Base-by-base conservation (phyloP, 441 rosid species). In the Eutrema salsugineum region DNA sequence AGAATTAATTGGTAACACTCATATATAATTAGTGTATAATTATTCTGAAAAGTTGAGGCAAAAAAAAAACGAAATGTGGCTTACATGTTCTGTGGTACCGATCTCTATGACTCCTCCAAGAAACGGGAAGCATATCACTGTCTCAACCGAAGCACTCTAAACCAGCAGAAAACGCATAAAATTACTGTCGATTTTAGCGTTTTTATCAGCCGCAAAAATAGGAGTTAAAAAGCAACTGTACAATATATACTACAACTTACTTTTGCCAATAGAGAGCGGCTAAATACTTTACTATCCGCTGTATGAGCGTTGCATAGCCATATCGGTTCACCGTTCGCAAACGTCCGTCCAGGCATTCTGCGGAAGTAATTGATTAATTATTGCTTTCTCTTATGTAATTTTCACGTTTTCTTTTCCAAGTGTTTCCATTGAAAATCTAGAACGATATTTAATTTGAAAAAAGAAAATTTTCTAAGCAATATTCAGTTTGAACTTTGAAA, bases 201-300 rank as follows among this genome's bases (percentile, higher is more conserved):
- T 59, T 71, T 17, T 20, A 47, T 17, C 32, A 47, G 7, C 11
- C 40, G 49, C n/a, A 12, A 33, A 43, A 20, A 30, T 1, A 24
- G 3, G 8, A 22, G 32, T 58, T 58, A 5, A 1, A 17, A 33
- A 33, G 24, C 16, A 5, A 57, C 15, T 59, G n/a, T n/a, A 46
- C 11, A 48, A 20, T 1, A n/a, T n/a, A n/a, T n/a, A 50, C 10
- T 35, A 68, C 1, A 46, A 27, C 70, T 19, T 67, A 92, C 98
- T 93, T 91, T 93, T 47, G 98, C 97, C 27, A 93, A 83, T 46
- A 93, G 85, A 54, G 98, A 91, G 30, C 98, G 98, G 53, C 78
- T 83, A 68, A 93, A 93, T 44, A 83, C 74, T 82, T 86, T 91
- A 77, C 87, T 86, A 60, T 88, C 94, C 4, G 93, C 92, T 70